Conservation (phyloP, 208 protist genomes). For the Leishmania aethiopica region DNA sequence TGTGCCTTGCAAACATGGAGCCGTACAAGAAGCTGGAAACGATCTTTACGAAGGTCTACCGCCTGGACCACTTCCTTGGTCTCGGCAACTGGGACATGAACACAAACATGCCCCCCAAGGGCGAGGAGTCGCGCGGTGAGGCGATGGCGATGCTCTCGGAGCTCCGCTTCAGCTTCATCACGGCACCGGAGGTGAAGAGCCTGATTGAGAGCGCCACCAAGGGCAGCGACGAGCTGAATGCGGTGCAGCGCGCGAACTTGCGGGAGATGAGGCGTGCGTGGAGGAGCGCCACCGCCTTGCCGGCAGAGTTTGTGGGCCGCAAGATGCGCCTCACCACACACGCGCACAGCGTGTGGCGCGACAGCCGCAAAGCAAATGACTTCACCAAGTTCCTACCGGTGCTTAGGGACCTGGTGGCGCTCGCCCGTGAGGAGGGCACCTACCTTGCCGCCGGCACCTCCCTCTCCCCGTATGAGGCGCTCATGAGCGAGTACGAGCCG, state of each 20-base stretch:
- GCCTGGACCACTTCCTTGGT: conserved; percentile 48
- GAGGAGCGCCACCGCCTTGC: conserved; percentile 44
- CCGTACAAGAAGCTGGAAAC: conserved; percentile 70
- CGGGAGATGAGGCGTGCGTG: conserved; percentile 62
- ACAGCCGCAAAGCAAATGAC: conserved; percentile 71
- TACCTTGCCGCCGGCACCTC: conserved; percentile 53
- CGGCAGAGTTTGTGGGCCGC: conserved; percentile 58
- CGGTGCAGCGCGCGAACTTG: conserved; percentile 66
- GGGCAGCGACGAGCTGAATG: conserved; percentile 34
- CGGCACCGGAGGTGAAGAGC: conserved; percentile 37
- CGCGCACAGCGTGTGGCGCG: conserved; percentile 63
- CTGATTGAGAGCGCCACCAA: conserved; percentile 46
- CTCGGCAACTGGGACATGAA: conserved; percentile 76
- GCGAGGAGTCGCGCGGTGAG: conserved; percentile 54
- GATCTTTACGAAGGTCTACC: conserved; percentile 62
- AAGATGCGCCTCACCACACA: conserved; percentile 58
- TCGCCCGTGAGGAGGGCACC: conserved; percentile 65
- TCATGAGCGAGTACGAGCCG: conserved; percentile 85
- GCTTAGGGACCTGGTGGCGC: conserved; percentile 76
- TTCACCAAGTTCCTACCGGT: conserved; percentile 66
- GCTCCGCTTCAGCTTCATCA: conserved; percentile 55
- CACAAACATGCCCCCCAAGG: conserved; percentile 81
- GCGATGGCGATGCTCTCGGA: conserved; percentile 57
- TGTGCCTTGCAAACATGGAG: conserved; percentile 45
- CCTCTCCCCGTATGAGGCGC: conserved; percentile 70